These are phyloP conservation scores for Rubroboletus satanas DNA, from an alignment of 768 basidiomycete species.

Conservation along the genomic window DNA sequence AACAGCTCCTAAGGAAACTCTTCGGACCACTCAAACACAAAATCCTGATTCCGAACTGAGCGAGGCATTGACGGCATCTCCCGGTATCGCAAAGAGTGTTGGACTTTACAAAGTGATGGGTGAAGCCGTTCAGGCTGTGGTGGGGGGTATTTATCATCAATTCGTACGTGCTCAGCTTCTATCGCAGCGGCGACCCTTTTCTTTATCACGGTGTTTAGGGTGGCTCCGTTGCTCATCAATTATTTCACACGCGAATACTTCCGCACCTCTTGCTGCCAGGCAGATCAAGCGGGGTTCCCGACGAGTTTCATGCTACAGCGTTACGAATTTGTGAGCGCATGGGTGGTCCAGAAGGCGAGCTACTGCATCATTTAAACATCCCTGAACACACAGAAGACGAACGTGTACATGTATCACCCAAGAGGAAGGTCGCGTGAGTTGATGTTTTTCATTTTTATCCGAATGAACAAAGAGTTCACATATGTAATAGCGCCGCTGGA, in stretches of 20 bases:
- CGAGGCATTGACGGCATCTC: constrained; percentile 26
- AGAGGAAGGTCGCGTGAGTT: constrained; percentile 25
- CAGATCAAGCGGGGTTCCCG: constrained; percentile 27
- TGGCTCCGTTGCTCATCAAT: constrained; percentile 31
- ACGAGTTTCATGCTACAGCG: constrained; percentile 29
- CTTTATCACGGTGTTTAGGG: constrained; percentile 15
- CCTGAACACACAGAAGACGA: constrained; percentile 3
- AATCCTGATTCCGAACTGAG: constrained; percentile 26
- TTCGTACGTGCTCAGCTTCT: constrained; percentile 52
- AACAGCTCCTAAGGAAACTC: constrained; percentile 39
- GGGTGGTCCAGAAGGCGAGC: constrained; percentile 28
- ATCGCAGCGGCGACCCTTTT: constrained; percentile 16
- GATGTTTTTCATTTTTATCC: neutral
- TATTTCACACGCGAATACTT: constrained; percentile 36
- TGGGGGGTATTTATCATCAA: constrained; percentile 77
- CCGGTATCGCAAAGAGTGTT: constrained; percentile 45
- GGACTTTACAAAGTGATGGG: constrained; percentile 79
- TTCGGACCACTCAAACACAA: constrained; percentile 20
- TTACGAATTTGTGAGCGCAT: constrained; percentile 27
- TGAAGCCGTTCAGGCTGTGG: constrained; percentile 67
- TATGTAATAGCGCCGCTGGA: constrained; percentile 13
- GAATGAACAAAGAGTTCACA: constrained; percentile 1
- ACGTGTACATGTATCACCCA: constrained; percentile 6
- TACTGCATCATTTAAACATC: constrained; percentile 2
- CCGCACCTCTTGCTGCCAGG: constrained; percentile 30